These are phyloP conservation scores for Leishmania martiniquensis DNA, from an alignment of 208 protist species.

Conservation along the genomic window DNA sequence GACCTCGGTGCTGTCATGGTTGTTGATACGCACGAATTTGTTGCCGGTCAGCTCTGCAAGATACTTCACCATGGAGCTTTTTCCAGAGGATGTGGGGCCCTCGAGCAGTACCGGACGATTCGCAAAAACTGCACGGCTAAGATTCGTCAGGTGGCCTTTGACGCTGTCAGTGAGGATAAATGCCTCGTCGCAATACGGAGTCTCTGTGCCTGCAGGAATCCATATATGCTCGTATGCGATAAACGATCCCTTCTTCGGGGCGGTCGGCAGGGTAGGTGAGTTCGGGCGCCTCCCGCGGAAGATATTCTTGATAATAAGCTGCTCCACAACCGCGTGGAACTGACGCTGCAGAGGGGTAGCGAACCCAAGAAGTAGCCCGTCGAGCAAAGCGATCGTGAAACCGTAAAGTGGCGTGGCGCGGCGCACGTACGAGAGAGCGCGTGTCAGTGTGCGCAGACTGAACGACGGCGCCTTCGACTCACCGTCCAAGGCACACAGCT, in stretches of 20 bases:
- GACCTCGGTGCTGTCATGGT: slow-evolving; percentile 99
- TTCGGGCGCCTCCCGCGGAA: slow-evolving; percentile 79
- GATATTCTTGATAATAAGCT: slow-evolving; percentile 90
- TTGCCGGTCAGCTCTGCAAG: slow-evolving; percentile 98
- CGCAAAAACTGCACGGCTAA: slow-evolving; percentile 95
- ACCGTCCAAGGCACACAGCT: slow-evolving; percentile 92
- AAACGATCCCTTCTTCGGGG: slow-evolving; percentile 40
- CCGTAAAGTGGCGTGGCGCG: slow-evolving; percentile 93
- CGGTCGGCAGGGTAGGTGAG: slow-evolving; percentile 50
- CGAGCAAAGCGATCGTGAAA: slow-evolving; percentile 95
- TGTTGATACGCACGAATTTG: slow-evolving; percentile 99
- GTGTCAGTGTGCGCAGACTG: slow-evolving; percentile 97
- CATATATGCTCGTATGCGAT: slow-evolving; percentile 97
- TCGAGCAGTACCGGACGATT: slow-evolving; percentile 98
- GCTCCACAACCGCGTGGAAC: slow-evolving; percentile 88
- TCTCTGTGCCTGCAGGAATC: slow-evolving; percentile 77
- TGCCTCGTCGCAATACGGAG: slow-evolving; percentile 53
- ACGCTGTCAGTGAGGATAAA: slow-evolving; percentile 98
- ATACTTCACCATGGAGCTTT: slow-evolving; percentile 99
- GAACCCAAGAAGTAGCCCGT: slow-evolving; percentile 97
- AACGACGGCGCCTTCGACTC: slow-evolving; percentile 96
- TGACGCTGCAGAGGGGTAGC: slow-evolving; percentile 94
- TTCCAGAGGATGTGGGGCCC: slow-evolving; percentile 98
- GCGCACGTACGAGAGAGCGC: slow-evolving; percentile 95
- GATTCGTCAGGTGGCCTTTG: slow-evolving; percentile 91